Base-by-base conservation (phyloP, 345 rosid species). In the Rhodamnia rubescens region DNA sequence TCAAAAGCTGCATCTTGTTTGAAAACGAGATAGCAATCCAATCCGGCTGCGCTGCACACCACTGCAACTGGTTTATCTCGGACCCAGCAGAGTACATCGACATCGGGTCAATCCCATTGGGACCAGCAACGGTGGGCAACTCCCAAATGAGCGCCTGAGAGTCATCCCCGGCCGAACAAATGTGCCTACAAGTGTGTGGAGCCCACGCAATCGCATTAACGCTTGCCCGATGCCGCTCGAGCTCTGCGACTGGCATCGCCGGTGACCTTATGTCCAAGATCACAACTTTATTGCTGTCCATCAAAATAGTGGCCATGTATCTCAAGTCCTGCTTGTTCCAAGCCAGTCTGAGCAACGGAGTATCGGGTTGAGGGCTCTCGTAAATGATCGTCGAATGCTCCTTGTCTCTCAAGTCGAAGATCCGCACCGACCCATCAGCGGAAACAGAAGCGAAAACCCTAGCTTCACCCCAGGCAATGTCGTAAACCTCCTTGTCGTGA, bases 301-400 rank as follows among this genome's bases (percentile, higher is more conserved):
- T 95, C 82, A 95, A 91, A 24, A 97, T 94, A 22, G 98, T 95
- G 16, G 99, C 99, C 99, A 97, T 95, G 58, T 95, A 95, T 88
- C 98, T 91, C 4, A 98, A 94, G 85, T 97, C 99, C 90, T 97
- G 99, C 91, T 97, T 97, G 91, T 97, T 97, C 99, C 99, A 97
- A 6, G 98, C 99, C 29, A 97, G 88, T 15, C 99, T 92, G 18
- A 97, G 96, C 85, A 97, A 86, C 1, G 99, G 99, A 29, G 98
- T 93, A 27, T 97, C 98, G 7, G 99, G 98, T 90, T 94, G 95
- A 5, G 98, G 95, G 88, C 98, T 95, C 85, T 97, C 98, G 78
- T 97, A 97, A 80, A 95, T 96, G 52, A 96, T 96, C 20, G 98
- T 95, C 26, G 98, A 95, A 84, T 96, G 98, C 74, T 96, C 98